Conservation (phyloP, 2,329 filamentous ascomycete species). For the Emergomyces africanus region DNA sequence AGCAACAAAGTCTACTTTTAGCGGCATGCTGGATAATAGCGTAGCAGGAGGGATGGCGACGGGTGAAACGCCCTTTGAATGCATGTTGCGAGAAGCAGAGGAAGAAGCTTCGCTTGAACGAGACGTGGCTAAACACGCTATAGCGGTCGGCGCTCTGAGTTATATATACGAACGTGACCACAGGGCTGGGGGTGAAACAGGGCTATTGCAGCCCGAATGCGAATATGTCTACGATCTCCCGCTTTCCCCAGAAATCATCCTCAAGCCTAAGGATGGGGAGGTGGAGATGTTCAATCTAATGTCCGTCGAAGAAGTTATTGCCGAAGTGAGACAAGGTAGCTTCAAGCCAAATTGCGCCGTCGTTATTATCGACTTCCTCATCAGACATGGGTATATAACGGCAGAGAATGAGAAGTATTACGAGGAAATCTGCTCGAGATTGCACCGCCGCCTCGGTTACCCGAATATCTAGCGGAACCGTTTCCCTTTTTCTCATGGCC, state of each 20-base stretch:
- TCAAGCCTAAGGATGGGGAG: constrained; percentile 73
- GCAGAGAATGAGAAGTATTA: constrained; percentile 66
- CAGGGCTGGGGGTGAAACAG: constrained; percentile 65
- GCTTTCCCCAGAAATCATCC: constrained; percentile 54
- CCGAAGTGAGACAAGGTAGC: constrained; percentile 54
- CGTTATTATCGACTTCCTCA: constrained; percentile 77
- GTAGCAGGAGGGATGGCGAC: constrained; percentile 78
- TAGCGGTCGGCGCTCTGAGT: constrained; percentile 56
- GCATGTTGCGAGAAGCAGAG: constrained; percentile 68
- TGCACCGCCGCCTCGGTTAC: constrained; percentile 72
- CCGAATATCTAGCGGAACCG: constrained; percentile 37
- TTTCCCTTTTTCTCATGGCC: neutral
- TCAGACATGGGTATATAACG: constrained; percentile 70
- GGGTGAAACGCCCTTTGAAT: constrained; percentile 55
- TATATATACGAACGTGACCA: constrained; percentile 74
- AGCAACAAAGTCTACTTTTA: constrained; percentile 70
- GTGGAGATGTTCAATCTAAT: constrained; percentile 73
- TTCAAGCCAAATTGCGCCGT: constrained; percentile 92
- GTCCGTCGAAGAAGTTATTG: constrained; percentile 62
- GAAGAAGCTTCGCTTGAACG: constrained; percentile 74
- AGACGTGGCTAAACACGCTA: constrained; percentile 49
- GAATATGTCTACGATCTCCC: constrained; percentile 88
- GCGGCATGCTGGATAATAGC: constrained; percentile 87
- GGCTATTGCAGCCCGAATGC: constrained; percentile 76
- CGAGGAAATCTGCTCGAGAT: constrained; percentile 57